These are phyloP conservation scores for Stephanocyclus meneghinianus DNA, from an alignment of 352 stramenopile species.

Conservation along the genomic window DNA sequence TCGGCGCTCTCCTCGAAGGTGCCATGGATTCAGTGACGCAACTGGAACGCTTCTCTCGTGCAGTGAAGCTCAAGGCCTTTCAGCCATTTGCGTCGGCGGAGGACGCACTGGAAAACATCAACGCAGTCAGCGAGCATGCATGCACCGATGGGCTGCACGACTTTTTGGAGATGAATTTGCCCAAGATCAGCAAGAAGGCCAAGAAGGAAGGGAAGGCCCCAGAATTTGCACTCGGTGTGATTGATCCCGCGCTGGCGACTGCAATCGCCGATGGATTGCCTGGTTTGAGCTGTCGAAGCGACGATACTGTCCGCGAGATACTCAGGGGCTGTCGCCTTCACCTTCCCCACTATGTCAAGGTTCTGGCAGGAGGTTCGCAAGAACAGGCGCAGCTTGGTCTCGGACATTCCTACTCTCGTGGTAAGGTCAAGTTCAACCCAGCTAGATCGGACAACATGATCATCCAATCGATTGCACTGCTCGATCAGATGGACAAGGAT, in stretches of 20 bases:
- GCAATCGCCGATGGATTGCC: slow-evolving; percentile 91
- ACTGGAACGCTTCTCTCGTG: slow-evolving; percentile 91
- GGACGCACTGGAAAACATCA: slow-evolving; percentile 99
- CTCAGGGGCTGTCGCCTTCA: slow-evolving; percentile 94
- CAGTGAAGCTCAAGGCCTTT: slow-evolving; percentile 99
- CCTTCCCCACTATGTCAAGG: slow-evolving; percentile 97
- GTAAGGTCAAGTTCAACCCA: slow-evolving; percentile 99
- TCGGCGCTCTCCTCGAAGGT: slow-evolving; percentile 83
- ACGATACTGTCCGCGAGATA: slow-evolving; percentile 96
- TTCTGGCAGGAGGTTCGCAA: slow-evolving; percentile 92
- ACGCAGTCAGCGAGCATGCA: slow-evolving; percentile 90
- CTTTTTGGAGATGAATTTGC: slow-evolving; percentile 99
- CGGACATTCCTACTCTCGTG: slow-evolving; percentile 98
- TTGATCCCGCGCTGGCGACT: slow-evolving; percentile 92
- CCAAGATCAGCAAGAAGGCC: slow-evolving; percentile 89
- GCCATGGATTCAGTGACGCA: slow-evolving; percentile 88
- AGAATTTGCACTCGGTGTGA: slow-evolving; percentile 80
- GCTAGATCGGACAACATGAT: slow-evolving; percentile 99
- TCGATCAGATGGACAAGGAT: slow-evolving; percentile 99
- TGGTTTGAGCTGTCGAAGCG: slow-evolving; percentile 93
- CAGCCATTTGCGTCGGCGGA: slow-evolving; percentile 98
- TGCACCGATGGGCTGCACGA: slow-evolving; percentile 84
- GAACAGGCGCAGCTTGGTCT: slow-evolving; percentile 98
- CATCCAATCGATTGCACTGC: slow-evolving; percentile 98
- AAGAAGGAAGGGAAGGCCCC: slow-evolving; percentile 71